Percentiles rank a stretch among this genome's conserved stretches.
phyloP scores from a whole-genome alignment of 768 basidiomycete species.

The Cystofilobasidium capitatum region DNA sequence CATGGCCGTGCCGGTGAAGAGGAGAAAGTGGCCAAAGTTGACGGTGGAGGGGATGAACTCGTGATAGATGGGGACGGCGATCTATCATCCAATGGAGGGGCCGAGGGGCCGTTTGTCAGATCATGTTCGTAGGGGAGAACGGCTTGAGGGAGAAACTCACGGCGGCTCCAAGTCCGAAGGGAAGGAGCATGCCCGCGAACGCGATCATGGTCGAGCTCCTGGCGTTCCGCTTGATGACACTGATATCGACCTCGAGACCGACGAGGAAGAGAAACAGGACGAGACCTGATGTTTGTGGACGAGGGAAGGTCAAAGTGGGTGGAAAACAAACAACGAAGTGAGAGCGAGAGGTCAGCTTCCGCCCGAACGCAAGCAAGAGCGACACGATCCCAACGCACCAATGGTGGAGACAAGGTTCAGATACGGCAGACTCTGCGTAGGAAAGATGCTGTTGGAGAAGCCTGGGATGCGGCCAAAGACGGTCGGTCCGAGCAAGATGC shows the following conservation, averaged over 20 bases:
- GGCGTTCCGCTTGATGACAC: slow-evolving; percentile 57
- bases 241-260: slow-evolving; percentile 71
- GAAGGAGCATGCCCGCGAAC: slow-evolving; percentile 58
- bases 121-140: background rate
- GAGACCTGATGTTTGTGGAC: slow-evolving; percentile 41
- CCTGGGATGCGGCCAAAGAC: slow-evolving; percentile 54
- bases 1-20: slow-evolving; percentile 66
- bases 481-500: slow-evolving; percentile 68
- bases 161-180: slow-evolving; percentile 70
- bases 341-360: background rate
- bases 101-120: background rate
- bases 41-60: slow-evolving; percentile 54
- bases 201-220: slow-evolving; percentile 54
- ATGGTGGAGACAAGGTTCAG: slow-evolving; percentile 66
- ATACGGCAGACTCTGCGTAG: slow-evolving; percentile 45
- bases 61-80: slow-evolving; percentile 60
- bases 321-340: background rate
- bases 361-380: no score
- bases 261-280: slow-evolving; percentile 73
- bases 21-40: slow-evolving; percentile 68
- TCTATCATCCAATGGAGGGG: background rate
- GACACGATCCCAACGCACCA: no score
- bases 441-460: slow-evolving; percentile 53
- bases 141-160: slow-evolving; percentile 35
- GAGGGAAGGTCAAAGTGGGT: slow-evolving; percentile 11